phyloP scores from a whole-genome alignment of 2,329 filamentous ascomycete species.

The Diaporthe sp. region DNA sequence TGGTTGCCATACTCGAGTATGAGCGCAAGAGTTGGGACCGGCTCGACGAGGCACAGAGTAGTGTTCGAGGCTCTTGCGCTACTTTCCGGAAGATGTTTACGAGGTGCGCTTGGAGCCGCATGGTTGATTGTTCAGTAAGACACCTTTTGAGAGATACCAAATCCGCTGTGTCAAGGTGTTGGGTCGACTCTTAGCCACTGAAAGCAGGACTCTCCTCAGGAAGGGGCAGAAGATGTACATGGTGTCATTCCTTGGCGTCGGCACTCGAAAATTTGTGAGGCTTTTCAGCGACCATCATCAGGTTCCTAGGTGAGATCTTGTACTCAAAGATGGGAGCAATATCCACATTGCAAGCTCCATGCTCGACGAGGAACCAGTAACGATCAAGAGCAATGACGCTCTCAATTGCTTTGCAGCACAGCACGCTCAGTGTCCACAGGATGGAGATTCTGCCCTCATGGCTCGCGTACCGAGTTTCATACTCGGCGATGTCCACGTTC shows the following conservation, averaged over 20 bases:
- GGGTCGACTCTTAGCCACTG: neutral
- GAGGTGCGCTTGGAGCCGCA: no score
- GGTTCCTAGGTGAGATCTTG: conserved; percentile 46
- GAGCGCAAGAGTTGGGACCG: no score
- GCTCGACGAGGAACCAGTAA: conserved; percentile 49
- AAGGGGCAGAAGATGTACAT: neutral
- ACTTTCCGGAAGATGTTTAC: no score
- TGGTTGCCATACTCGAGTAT: no score
- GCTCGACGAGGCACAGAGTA: no score
- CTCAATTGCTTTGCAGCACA: conserved; percentile 52
- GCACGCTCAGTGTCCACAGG: conserved; percentile 50
- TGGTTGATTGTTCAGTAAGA: neutral
- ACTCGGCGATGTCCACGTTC: conserved; percentile 44
- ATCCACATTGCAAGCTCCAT: conserved; percentile 43
- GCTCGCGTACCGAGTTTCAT: conserved; percentile 45
- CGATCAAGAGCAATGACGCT: conserved; percentile 51
- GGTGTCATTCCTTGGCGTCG: neutral
- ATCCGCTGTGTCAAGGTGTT: neutral
- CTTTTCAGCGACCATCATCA: conserved; percentile 47
- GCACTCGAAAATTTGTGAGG: no score
- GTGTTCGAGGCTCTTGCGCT: no score
- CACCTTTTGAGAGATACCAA: neutral
- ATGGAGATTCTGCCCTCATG: conserved; percentile 48
- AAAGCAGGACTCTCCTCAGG: neutral
- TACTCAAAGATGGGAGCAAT: conserved; percentile 47